Base-by-base conservation (phyloP, 1,284 basidiomycete species). In the Puccinia horiana region DNA sequence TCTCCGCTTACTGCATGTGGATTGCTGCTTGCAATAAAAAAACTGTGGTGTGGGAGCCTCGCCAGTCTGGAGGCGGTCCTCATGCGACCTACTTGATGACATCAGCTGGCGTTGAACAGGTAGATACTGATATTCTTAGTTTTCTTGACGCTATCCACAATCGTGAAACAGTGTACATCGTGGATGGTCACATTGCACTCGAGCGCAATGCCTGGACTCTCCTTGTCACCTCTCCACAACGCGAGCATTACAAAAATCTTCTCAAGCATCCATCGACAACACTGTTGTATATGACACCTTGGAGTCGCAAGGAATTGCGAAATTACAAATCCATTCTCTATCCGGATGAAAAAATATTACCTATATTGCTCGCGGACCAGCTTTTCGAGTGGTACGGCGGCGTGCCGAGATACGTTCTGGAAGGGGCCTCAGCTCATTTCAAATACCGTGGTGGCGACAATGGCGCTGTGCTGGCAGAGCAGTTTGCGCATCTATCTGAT, bases 181-280 rank as follows among this genome's bases (percentile, higher is more conserved):
- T 63, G 2, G 58, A 63, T 63, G 58, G 58, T 20, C 58, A 32
- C 16, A 12, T n/a, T 63, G 16, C 58, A 14, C 26, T 6, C 3
- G 4, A 5, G 12, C 5, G 26, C 12, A 12, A 5, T 16, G 58
- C 58, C 58, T 63, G 58, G 58, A 63, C 12, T 63, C 58, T 63
- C 58, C 58, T 63, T 14, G 58, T 63, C 26, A 63, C 58, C 29
- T 63, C 58, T 63, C 58, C 58, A 63, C 58, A 63, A n/a, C 35
- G 35, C 8, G 23, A 6, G 29, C 26, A 63, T 63, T 63, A 63
- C 58, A 18, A 63, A 18, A 2, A 63, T 3, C 5, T 63, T 63
- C 58, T 63, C 58, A 63, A 63, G 29, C 9, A 63, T 29, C 20
- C 58, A 20, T 4, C 12, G 4, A 29, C 58, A 18, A 16, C 5